These are phyloP conservation scores for Syncephalastrum racemosum DNA, from an alignment of 371 early-diverging fungal genomes.

Conservation along the genomic window DNA sequence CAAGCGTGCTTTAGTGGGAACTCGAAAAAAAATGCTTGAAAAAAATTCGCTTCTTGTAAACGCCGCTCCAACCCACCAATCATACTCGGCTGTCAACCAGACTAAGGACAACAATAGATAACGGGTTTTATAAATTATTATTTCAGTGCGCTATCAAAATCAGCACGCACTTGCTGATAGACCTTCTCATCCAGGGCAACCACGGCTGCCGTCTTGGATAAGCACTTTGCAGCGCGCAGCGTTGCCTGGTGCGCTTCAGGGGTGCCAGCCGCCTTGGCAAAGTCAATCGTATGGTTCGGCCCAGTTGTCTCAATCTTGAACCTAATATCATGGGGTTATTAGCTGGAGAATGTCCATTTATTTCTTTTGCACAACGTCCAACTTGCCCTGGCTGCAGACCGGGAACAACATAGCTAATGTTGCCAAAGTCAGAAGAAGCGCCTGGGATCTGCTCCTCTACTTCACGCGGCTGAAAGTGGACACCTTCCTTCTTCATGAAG, in stretches of 20 bases:
- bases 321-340: no score
- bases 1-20: no score
- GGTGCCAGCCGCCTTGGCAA: constrained; percentile 59
- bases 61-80: no score
- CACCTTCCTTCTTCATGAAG: constrained; percentile 53
- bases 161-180: constrained; percentile 7
- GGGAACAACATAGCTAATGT: constrained; percentile 50
- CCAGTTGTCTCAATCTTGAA: background rate
- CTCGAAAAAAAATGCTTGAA: no score
- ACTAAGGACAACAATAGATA: no score
- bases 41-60: no score
- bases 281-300: constrained; percentile 58
- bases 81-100: no score
- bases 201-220: constrained; percentile 9
- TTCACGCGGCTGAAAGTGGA: constrained; percentile 34
- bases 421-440: constrained; percentile 80
- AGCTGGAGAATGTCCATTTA: background rate
- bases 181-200: constrained; percentile 9
- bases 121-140: no score
- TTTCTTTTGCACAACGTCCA: background rate
- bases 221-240: constrained; percentile 20
- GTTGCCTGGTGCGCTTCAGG: constrained; percentile 59
- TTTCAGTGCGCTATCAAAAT: constrained; percentile 3
- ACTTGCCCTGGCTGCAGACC: constrained; percentile 31
- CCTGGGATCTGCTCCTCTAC: constrained; percentile 37